Conservation (phyloP, 495 filamentous ascomycete genomes). For the Aspergillus bridgeri region DNA sequence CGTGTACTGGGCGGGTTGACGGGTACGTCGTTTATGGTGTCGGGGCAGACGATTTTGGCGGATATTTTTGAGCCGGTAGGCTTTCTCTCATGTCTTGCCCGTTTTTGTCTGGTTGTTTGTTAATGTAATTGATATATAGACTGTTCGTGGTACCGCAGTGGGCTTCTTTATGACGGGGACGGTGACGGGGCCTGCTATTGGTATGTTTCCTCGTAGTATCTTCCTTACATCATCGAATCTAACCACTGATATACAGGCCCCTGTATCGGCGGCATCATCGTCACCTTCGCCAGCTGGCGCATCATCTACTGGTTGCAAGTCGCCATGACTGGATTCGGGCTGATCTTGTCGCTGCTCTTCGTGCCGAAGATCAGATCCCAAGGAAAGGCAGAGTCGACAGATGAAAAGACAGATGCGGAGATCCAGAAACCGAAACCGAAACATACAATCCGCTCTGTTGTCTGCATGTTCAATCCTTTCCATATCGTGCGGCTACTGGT, state of each 20-base stretch:
- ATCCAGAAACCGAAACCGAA: background rate
- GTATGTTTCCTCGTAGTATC: slow-evolving; percentile 29
- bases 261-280: slow-evolving; percentile 50
- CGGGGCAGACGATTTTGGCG: slow-evolving; percentile 44
- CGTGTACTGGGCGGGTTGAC: slow-evolving; percentile 40
- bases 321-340: slow-evolving; percentile 43
- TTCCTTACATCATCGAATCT: background rate
- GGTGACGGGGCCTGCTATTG: slow-evolving; percentile 54
- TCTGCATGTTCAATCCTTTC: slow-evolving; percentile 39
- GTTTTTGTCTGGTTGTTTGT: background rate
- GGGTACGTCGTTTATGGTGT: slow-evolving; percentile 46
- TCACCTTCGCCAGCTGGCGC: slow-evolving; percentile 54
- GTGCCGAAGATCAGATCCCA: slow-evolving; percentile 33
- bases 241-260: slow-evolving; percentile 29
- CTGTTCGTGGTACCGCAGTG: slow-evolving; percentile 52
- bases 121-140: slow-evolving; percentile 25
- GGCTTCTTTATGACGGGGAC: slow-evolving; percentile 54
- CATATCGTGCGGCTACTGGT: slow-evolving; percentile 33
- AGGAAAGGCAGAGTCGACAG: background rate
- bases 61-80: slow-evolving; percentile 46
- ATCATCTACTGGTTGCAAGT: slow-evolving; percentile 59
- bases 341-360: slow-evolving; percentile 36
- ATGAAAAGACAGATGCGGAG: background rate
- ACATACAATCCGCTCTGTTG: slow-evolving; percentile 4
- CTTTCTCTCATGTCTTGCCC: slow-evolving; percentile 1